A percentile compares a stretch with the other conserved stretches of the same genome.
Evolutionary conservation across 129 eudicot genomes (phyloP).

Genomic region (Centella asiatica): DNA sequence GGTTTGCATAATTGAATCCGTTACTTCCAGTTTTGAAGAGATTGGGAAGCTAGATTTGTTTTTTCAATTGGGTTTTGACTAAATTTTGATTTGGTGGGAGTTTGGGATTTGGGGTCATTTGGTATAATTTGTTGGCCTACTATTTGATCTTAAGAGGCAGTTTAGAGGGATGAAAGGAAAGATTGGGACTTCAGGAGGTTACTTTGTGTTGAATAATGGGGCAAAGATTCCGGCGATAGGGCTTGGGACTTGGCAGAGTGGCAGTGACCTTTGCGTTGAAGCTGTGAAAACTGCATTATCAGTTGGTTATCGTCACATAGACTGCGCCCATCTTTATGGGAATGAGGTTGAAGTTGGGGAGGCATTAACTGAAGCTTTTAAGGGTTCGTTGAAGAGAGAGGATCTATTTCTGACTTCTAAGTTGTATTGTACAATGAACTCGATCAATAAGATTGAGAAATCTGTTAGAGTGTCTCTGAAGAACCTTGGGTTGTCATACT

Average conservation of each 20-base stretch:
- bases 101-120: not conserved
- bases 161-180: constrained; percentile 41
- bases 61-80: not conserved
- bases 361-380: constrained; percentile 38
- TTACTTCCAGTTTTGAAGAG: not conserved
- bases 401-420: constrained; percentile 49
- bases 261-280: constrained; percentile 48
- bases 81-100: not conserved
- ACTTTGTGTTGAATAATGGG: constrained; percentile 46
- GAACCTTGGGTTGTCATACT: constrained; percentile 46
- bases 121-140: not conserved
- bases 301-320: constrained; percentile 48
- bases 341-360: constrained; percentile 57
- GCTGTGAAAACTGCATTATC: constrained; percentile 54
- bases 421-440: constrained; percentile 50
- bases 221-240: constrained; percentile 55
- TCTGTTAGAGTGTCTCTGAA: constrained; percentile 51
- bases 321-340: constrained; percentile 55
- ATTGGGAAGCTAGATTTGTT: not conserved
- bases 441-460: constrained; percentile 48
- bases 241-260: constrained; percentile 62
- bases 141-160: not conserved
- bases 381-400: constrained; percentile 45
- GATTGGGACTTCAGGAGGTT: constrained; percentile 35
- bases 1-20: constrained; percentile 1